A percentile compares a stretch with the other conserved stretches of the same genome.
Conservation (phyloP, 345 rosid species). For the Bruguiera parviflora region DNA sequence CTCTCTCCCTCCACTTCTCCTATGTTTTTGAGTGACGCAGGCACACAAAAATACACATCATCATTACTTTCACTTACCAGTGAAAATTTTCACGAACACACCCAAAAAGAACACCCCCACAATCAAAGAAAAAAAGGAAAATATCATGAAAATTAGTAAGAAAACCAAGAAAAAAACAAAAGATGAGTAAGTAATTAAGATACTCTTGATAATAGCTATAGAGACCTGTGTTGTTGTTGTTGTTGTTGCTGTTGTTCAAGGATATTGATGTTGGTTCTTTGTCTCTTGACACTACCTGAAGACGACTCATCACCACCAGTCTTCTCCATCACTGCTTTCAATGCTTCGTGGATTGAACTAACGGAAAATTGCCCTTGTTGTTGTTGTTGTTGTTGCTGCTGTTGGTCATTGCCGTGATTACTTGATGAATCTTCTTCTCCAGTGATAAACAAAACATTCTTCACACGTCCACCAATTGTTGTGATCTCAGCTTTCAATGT, state of each 20-base stretch:
- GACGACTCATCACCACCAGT: slow-evolving; percentile 63
- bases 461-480: slow-evolving; percentile 87
- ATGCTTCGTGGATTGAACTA: slow-evolving; percentile 83
- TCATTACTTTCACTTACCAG: slow-evolving; percentile 5
- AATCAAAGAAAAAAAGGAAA: background rate
- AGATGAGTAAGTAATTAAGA: background rate
- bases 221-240: slow-evolving; percentile 50
- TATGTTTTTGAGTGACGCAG: slow-evolving; percentile 9
- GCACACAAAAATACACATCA: slow-evolving; percentile 13
- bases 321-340: slow-evolving; percentile 90
- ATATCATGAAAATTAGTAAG: no score
- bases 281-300: slow-evolving; percentile 79
- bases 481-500: slow-evolving; percentile 93
- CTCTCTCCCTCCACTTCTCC: background rate
- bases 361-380: slow-evolving; percentile 49
- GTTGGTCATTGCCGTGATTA: slow-evolving; percentile 23
- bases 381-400: slow-evolving; percentile 22
- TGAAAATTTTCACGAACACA: slow-evolving; percentile 8
- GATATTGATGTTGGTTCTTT: slow-evolving; percentile 59
- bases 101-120: slow-evolving; percentile 7
- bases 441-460: slow-evolving; percentile 82
- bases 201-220: slow-evolving; percentile 25
- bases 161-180: background rate
- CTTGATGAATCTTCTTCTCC: slow-evolving; percentile 61
- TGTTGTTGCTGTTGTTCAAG: slow-evolving; percentile 38